These are phyloP conservation scores for Triglochin maritima DNA, from an alignment of 106 monocot species.

Conservation along the genomic window DNA sequence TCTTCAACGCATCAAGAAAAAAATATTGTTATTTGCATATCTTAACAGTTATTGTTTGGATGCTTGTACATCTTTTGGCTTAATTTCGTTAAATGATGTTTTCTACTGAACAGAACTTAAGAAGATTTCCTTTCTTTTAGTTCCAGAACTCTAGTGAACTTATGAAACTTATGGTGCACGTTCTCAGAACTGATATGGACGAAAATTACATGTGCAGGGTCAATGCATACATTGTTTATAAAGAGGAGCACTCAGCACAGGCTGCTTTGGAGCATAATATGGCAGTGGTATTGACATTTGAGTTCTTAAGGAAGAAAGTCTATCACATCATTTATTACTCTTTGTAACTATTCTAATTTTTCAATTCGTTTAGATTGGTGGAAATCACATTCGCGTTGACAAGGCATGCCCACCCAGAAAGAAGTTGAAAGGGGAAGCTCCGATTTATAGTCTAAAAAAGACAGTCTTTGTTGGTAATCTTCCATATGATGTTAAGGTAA, in stretches of 20 bases:
- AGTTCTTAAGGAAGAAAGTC: too few species aligned
- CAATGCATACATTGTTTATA: conserved; percentile 88
- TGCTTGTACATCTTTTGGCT: too few species aligned
- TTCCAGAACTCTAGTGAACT: too few species aligned
- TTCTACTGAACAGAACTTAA: too few species aligned
- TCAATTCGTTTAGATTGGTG: conserved; percentile 40
- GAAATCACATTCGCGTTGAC: conserved; percentile 92
- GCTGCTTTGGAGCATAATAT: conserved; percentile 70
- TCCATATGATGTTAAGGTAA: conserved; percentile 91
- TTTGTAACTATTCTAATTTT: neutral
- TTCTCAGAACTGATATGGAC: too few species aligned
- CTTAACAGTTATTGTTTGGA: too few species aligned
- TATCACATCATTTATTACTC: too few species aligned
- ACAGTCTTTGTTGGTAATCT: conserved; percentile 95
- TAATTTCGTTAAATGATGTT: too few species aligned
- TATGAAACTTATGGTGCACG: too few species aligned
- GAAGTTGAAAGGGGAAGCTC: conserved; percentile 67
- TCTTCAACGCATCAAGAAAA: too few species aligned
- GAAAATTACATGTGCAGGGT: conserved; percentile 33
- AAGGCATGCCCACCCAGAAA: conserved; percentile 94
- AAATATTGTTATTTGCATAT: too few species aligned
- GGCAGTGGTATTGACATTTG: conserved; percentile 33
- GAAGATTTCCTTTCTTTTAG: too few species aligned
- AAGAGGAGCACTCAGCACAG: conserved; percentile 69
- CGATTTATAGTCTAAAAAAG: conserved; percentile 77